These are phyloP conservation scores for Escovopsis sp. DNA, from an alignment of 2,329 filamentous ascomycete genomes.

Conservation along the genomic window DNA sequence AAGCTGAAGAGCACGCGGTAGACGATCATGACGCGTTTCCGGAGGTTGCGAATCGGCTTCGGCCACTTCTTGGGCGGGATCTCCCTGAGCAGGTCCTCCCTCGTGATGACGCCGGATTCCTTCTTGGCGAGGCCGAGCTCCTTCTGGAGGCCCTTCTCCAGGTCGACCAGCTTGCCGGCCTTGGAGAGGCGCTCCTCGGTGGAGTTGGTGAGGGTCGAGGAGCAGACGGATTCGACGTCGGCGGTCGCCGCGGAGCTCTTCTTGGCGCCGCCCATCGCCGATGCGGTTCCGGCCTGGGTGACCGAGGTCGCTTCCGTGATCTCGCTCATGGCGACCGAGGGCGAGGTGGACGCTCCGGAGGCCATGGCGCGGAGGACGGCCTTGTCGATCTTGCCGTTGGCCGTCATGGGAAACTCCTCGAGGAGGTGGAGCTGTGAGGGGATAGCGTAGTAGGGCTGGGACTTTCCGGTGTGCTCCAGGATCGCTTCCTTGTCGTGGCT, in stretches of 20 bases:
- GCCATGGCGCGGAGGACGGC: constrained; percentile 23
- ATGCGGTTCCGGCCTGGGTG: neutral
- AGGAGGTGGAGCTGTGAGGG: constrained; percentile 30
- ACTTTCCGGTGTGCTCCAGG: constrained; percentile 22
- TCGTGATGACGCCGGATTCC: too few relatives aligned
- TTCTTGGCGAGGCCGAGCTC: too few relatives aligned
- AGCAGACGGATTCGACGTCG: constrained; percentile 16
- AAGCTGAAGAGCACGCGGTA: constrained; percentile 42
- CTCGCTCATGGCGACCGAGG: constrained; percentile 2
- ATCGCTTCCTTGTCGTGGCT: constrained; percentile 21
- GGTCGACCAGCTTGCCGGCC: neutral
- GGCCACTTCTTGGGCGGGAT: constrained; percentile 26
- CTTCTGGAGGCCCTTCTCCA: constrained; percentile 10
- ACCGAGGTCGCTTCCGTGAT: constrained; percentile 3
- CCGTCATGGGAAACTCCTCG: constrained; percentile 30
- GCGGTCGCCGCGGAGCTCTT: constrained; percentile 7
- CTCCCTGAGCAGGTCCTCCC: constrained; percentile 12
- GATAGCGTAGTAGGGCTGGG: constrained; percentile 40
- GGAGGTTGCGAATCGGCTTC: constrained; percentile 23
- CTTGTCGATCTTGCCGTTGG: constrained; percentile 43
- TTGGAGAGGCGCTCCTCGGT: constrained; percentile 6
- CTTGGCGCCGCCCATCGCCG: constrained; percentile 6
- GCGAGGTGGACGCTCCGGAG: constrained; percentile 5
- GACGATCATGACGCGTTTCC: constrained; percentile 31
- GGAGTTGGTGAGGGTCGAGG: constrained; percentile 14